A percentile compares a stretch with the other conserved stretches of the same genome.
phyloP scores from a whole-genome alignment of 2,329 filamentous ascomycete genomes.

The Aspergillus sp. region DNA sequence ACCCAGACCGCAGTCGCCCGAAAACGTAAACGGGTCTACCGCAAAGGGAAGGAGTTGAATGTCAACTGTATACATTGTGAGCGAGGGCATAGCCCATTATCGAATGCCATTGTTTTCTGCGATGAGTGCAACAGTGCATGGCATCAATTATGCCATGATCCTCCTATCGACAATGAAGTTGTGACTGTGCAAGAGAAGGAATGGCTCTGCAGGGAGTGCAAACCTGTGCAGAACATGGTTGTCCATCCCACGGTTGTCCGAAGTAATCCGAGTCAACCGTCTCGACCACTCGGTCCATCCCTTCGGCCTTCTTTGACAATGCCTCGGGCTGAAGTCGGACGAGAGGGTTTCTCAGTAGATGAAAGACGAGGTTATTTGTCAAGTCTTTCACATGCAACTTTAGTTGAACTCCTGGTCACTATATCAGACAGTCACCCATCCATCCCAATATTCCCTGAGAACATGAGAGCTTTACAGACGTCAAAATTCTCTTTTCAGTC shows the following conservation, averaged over 20 bases:
- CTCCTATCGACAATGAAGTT: conserved; percentile 65
- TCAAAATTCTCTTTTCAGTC: conserved; percentile 18
- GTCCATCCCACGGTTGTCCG: conserved; percentile 33
- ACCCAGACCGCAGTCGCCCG: conserved; percentile 28
- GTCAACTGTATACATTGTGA: conserved; percentile 67
- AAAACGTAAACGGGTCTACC: conserved; percentile 53
- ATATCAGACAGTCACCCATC: conserved; percentile 59
- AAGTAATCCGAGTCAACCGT: conserved; percentile 18
- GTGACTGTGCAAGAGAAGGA: conserved; percentile 62
- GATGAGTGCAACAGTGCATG: conserved; percentile 75
- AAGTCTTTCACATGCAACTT: conserved; percentile 54
- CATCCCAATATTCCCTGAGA: conserved; percentile 59
- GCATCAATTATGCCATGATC: conserved; percentile 78
- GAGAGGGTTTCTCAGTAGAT: conserved; percentile 21
- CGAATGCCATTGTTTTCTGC: conserved; percentile 80
- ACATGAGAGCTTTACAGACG: conserved; percentile 18
- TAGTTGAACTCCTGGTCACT: conserved; percentile 62
- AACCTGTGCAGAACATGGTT: conserved; percentile 43
- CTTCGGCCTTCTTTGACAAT: conserved; percentile 10
- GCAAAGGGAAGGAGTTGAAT: conserved; percentile 38
- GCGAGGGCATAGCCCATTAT: conserved; percentile 64
- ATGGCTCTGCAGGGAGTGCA: conserved; percentile 67
- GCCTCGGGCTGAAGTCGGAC: conserved; percentile 20
- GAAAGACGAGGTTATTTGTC: conserved; percentile 62
- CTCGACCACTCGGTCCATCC: conserved; percentile 2